Conservation (phyloP, 257 asterid species). For the Nicotiana tabacum region DNA sequence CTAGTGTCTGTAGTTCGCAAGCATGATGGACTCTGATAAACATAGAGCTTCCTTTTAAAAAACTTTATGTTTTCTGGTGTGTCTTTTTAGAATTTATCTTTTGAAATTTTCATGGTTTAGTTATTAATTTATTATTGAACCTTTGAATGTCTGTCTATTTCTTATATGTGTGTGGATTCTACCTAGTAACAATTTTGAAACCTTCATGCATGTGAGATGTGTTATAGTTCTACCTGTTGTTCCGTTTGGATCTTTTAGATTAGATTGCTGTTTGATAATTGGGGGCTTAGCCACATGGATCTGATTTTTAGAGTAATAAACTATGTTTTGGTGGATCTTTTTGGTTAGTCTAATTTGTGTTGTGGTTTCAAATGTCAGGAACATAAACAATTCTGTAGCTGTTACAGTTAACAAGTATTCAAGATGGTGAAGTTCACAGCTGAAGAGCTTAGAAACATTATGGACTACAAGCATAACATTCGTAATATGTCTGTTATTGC, state of each 20-base stretch:
- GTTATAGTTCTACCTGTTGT: not conserved
- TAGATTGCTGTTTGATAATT: too few species aligned
- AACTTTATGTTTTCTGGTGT: too few species aligned
- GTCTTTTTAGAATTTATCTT: too few species aligned
- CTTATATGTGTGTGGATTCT: too few species aligned
- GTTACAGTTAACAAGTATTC: not conserved
- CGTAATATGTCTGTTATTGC: constrained; percentile 48
- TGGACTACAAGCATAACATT: constrained; percentile 40
- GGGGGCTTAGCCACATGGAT: too few species aligned
- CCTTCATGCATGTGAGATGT: not conserved
- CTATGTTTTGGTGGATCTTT: not conserved
- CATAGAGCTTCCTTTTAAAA: too few species aligned
- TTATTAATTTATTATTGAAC: too few species aligned
- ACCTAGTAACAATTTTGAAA: not conserved
- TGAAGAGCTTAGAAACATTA: constrained; percentile 35
- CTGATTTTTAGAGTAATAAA: too few species aligned
- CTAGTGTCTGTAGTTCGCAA: too few species aligned
- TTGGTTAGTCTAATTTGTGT: not conserved
- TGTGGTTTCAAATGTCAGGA: not conserved
- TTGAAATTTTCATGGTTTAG: too few species aligned
- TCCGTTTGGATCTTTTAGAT: not conserved
- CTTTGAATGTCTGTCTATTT: too few species aligned
- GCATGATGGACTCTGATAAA: too few species aligned
- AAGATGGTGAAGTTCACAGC: constrained; percentile 47
- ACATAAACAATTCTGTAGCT: not conserved